phyloP scores from a whole-genome alignment of 306 rosid genomes.

The Ziziphus jujuba region DNA sequence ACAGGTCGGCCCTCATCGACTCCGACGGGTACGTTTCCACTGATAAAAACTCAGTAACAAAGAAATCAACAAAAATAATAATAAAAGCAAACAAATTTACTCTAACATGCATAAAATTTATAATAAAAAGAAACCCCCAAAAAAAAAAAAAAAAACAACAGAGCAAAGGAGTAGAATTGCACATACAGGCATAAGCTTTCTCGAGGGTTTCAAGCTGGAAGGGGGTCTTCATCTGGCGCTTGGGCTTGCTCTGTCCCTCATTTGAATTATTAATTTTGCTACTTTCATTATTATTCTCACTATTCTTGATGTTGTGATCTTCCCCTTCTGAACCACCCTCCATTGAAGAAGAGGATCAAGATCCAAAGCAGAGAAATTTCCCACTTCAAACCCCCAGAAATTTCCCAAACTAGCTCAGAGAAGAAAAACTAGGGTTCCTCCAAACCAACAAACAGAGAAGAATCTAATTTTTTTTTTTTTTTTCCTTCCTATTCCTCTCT shows the following conservation, averaged over 20 bases:
- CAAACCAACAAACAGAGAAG: conserved; percentile 34
- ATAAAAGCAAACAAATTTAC: neutral
- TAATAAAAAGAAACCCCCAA: neutral
- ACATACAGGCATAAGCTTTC: conserved; percentile 85
- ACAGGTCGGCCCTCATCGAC: conserved; percentile 67
- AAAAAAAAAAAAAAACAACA: neutral
- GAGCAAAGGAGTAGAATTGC: neutral
- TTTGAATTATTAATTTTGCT: conserved; percentile 68
- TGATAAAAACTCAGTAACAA: conserved; percentile 34
- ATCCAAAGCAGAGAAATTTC: conserved; percentile 34
- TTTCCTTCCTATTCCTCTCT: conserved; percentile 13
- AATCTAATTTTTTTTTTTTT: conserved; percentile 38
- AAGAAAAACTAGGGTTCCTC: conserved; percentile 16
- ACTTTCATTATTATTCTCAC: conserved; percentile 31
- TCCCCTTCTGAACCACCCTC: conserved; percentile 79
- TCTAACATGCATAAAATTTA: neutral
- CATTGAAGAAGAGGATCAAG: conserved; percentile 60
- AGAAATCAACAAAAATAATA: conserved; percentile 5
- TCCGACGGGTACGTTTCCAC: conserved; percentile 94
- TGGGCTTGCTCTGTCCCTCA: conserved; percentile 90
- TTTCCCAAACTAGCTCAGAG: conserved; percentile 37
- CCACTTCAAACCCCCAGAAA: conserved; percentile 35
- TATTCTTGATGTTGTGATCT: conserved; percentile 35
- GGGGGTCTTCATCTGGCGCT: conserved; percentile 99
- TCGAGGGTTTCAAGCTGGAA: conserved; percentile 93